Conservation (phyloP, 176 grass and related monocot genomes). For the Triticum timopheevii region DNA sequence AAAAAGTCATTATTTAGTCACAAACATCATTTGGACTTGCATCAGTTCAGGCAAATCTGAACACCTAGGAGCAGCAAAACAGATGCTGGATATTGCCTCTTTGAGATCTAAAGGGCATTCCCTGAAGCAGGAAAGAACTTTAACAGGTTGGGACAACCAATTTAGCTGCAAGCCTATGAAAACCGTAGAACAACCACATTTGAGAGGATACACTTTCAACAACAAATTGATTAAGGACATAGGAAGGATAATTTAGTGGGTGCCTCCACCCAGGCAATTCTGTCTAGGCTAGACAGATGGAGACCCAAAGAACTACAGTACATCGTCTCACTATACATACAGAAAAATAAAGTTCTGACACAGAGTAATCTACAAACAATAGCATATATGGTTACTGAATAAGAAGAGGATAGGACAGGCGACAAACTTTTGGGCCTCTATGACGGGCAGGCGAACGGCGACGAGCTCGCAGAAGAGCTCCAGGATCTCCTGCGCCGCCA, state of each 20-base stretch:
- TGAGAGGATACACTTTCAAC: not conserved
- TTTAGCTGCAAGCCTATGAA: not conserved
- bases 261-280: not conserved
- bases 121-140: slow-evolving; percentile 43
- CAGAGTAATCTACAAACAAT: not conserved
- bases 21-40: slow-evolving; percentile 93
- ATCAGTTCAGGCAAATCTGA: slow-evolving; percentile 83
- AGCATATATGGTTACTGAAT: not conserved
- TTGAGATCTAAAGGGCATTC: slow-evolving; percentile 95
- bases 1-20: slow-evolving; percentile 51
- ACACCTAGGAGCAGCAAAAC: slow-evolving; percentile 94
- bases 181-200: not conserved
- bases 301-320: too few relatives aligned
- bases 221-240: not conserved
- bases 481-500: slow-evolving; percentile 97
- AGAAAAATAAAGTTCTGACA: too few relatives aligned
- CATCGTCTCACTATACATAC: too few relatives aligned
- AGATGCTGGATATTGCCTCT: slow-evolving; percentile 96
- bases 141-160: not conserved
- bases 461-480: slow-evolving; percentile 96
- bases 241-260: not conserved
- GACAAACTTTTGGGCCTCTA: slow-evolving; percentile 81
- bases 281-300: not conserved
- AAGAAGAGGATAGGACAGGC: not conserved
- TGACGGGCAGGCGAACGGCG: slow-evolving; percentile 78